phyloP scores from a whole-genome alignment of 371 early-diverging fungal genomes.

The Apophysomyces trapeziformis region DNA sequence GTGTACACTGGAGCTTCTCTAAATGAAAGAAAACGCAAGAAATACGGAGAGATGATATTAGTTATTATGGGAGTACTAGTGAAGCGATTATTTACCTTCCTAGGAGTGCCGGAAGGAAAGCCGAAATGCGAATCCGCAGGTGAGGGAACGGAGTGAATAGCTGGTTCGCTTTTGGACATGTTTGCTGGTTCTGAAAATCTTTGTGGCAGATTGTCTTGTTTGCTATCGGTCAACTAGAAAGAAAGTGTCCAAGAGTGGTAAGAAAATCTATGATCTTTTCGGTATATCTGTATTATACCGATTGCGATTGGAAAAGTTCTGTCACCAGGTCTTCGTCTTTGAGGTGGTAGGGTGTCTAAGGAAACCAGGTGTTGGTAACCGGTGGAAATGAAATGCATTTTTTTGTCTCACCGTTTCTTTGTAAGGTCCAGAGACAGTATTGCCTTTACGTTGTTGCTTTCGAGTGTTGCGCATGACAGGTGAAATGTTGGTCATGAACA shows the following conservation, averaged over 20 bases:
- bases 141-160: neutral
- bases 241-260: neutral
- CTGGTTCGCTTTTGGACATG: neutral
- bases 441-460: neutral
- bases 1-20: slow-evolving; percentile 1
- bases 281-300: neutral
- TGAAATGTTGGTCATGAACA: neutral
- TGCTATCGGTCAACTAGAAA: slow-evolving; percentile 1
- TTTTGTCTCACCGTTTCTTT: neutral
- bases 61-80: neutral
- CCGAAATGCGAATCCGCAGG: neutral
- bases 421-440: neutral
- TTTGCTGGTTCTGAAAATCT: neutral
- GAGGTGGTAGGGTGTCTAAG: neutral
- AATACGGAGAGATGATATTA: neutral
- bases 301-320: neutral
- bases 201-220: neutral
- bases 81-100: neutral
- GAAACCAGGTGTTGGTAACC: neutral
- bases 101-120: neutral
- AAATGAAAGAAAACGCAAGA: neutral
- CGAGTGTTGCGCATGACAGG: neutral
- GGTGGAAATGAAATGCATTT: slow-evolving; percentile 2
- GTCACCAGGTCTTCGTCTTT: neutral
- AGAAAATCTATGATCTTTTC: neutral